Evolutionary conservation across 2,329 filamentous ascomycete genomes (phyloP), one percentile per base, ranked within the genome.

Genomic region (Curvularia hawaiiensis): DNA sequence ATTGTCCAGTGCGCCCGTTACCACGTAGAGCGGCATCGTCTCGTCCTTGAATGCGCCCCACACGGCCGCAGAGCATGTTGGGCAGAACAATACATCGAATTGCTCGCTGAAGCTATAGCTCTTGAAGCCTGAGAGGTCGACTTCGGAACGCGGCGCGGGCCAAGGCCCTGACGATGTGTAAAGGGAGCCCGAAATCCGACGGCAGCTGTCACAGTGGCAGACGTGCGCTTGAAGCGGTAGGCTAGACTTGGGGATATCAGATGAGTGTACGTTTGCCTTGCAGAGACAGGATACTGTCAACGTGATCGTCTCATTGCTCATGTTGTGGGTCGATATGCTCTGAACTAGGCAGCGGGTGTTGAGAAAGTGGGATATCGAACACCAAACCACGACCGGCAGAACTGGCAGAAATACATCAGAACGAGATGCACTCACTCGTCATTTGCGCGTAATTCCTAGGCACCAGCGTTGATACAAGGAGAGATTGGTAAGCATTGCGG

Each of bases 121-220:
- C 46, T 68, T 62, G 16, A 83, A 69, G 2, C 60, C 50, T 3
- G 68, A 68, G 14, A 59, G 45, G 40, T 68, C 61, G 48, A 78
- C 70, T 7, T 73, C 67, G 20, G 58, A 44, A 69, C 44, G 28
- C 7, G 63, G 39, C 73, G 73, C 4, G 75, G 77, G 81, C 80
- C 83, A 2, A 53, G 31, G 20, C 1, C 69, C 51, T n/a, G 68
- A 67, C 22, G 65, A 68, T 20, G 68, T 73, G 68, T 80, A 80
- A 22, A 82, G 67, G 5, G 67, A 76, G 22, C 82, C 82, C 0
- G 78, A 80, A 3, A 71, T 35, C 53, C 79, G 80, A 1, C 82
- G 78, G 64, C 83, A 84, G 3, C 81, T 83, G 18, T 69, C 70
- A 72, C 82, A 84, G 70, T 84, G 82, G 63, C 83, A 84, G 54